Evolutionary conservation across 768 basidiomycete species (phyloP).

Genomic region (Fibroporia radiculosa): DNA sequence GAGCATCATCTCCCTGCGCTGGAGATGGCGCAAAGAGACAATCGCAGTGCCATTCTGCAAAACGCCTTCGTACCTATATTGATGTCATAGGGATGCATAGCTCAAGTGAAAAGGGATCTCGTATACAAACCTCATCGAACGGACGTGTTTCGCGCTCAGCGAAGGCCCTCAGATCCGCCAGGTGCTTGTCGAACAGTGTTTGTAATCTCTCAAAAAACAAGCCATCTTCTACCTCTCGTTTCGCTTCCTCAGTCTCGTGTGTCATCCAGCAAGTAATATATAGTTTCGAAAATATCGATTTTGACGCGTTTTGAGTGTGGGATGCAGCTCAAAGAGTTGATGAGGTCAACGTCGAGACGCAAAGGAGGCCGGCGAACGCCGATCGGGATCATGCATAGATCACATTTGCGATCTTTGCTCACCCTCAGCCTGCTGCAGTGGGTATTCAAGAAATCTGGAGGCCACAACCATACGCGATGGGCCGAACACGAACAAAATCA

Average conservation of each 20-base stretch:
- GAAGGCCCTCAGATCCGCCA: conserved; percentile 52
- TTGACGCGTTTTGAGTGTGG: too few relatives aligned
- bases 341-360: too few relatives aligned
- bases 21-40: conserved; percentile 35
- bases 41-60: conserved; percentile 59
- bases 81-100: neutral
- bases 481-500: conserved; percentile 25
- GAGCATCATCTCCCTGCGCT: conserved; percentile 1
- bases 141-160: conserved; percentile 50
- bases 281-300: too few relatives aligned
- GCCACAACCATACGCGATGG: conserved; percentile 23
- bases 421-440: too few relatives aligned
- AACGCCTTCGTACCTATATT: conserved; percentile 33
- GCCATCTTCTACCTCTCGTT: conserved; percentile 20
- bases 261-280: too few relatives aligned
- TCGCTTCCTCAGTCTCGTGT: conserved; percentile 6
- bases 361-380: too few relatives aligned
- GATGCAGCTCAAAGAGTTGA: too few relatives aligned
- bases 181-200: conserved; percentile 50
- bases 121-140: conserved; percentile 47
- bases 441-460: too few relatives aligned
- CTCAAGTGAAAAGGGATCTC: conserved; percentile 17
- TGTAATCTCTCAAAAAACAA: conserved; percentile 62
- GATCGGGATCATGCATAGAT: too few relatives aligned
- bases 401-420: too few relatives aligned